phyloP scores from a whole-genome alignment of 331 rosid genomes.

The Quercus tomentella region DNA sequence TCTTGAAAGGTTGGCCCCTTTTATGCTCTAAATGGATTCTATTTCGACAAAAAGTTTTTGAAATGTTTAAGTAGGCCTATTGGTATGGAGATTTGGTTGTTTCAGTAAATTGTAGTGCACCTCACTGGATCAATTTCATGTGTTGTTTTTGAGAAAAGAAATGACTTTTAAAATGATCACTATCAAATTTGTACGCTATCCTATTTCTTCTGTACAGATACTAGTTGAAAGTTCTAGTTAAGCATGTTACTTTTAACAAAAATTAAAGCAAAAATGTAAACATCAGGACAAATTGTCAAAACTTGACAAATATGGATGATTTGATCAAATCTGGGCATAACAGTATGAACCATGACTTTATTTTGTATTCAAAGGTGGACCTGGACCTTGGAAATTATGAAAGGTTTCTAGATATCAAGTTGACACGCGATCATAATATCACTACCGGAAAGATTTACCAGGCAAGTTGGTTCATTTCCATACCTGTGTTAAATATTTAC shows the following conservation, averaged over 20 bases:
- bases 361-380: constrained; percentile 72
- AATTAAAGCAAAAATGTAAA: not conserved
- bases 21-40: not conserved
- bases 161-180: not conserved
- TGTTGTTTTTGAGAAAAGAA: not conserved
- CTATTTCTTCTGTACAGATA: not conserved
- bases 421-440: constrained; percentile 89
- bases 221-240: not conserved
- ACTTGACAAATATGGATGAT: not conserved
- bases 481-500: not conserved
- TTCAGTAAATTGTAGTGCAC: not conserved
- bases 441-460: constrained; percentile 96
- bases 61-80: not conserved
- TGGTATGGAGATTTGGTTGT: not conserved
- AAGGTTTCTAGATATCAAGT: constrained; percentile 76
- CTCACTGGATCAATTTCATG: not conserved
- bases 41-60: not conserved
- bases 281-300: not conserved
- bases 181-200: not conserved
- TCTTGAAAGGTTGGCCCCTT: not conserved
- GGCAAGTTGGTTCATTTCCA: constrained; percentile 42
- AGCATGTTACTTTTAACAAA: not conserved
- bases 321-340: constrained; percentile 9
- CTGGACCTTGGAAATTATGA: constrained; percentile 99
- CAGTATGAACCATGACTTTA: constrained; percentile 18